Percentiles rank a stretch among this genome's conserved stretches.
phyloP scores from a whole-genome alignment of 164 flowering plant species.

The Nymphaea colorata region DNA sequence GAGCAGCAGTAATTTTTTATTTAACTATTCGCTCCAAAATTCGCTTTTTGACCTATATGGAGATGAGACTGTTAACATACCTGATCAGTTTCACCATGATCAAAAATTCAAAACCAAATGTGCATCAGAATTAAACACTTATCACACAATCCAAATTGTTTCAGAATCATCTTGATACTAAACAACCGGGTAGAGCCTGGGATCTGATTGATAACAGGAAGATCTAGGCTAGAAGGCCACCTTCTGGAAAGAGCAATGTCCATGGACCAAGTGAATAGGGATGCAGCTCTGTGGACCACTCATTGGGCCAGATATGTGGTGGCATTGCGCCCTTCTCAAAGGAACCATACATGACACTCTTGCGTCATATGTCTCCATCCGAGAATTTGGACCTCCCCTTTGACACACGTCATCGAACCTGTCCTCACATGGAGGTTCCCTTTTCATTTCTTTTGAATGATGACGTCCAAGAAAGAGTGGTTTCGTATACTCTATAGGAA shows the following conservation, averaged over 20 bases:
- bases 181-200: constrained; percentile 5
- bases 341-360: constrained; percentile 3
- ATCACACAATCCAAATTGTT: no score
- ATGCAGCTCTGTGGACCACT: constrained; percentile 17
- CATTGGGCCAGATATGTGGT: constrained; percentile 9
- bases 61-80: no score
- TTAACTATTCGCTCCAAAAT: no score
- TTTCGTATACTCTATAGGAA: no score
- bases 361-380: neutral
- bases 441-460: neutral
- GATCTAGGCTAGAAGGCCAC: constrained; percentile 14
- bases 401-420: neutral
- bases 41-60: no score
- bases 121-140: no score
- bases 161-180: neutral
- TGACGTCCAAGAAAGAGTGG: no score
- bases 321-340: constrained; percentile 9
- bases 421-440: neutral
- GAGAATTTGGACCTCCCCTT: neutral
- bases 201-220: constrained; percentile 18
- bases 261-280: constrained; percentile 12
- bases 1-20: no score
- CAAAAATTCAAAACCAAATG: no score
- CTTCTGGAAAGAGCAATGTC: constrained; percentile 11
- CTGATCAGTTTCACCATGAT: no score